Conservation (phyloP, 176 grass and related monocot species). For the Alopecurus myosuroides region DNA sequence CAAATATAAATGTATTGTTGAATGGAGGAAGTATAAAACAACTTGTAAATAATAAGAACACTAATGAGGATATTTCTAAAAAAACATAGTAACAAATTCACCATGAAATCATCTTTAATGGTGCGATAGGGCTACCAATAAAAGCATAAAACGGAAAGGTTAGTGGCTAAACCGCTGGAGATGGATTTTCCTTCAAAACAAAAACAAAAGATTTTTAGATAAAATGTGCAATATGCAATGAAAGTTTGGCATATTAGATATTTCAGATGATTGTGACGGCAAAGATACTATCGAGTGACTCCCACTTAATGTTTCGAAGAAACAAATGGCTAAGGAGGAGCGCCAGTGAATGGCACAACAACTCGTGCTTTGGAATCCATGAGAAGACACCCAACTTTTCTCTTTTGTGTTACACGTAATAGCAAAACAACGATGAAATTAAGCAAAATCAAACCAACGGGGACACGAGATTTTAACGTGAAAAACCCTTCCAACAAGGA, state of each 20-base stretch:
- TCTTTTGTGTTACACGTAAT: too few species aligned
- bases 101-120: background rate
- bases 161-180: background rate
- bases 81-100: background rate
- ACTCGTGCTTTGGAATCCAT: constrained; percentile 42
- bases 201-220: background rate
- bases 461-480: too few species aligned
- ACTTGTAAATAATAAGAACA: background rate
- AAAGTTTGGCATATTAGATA: background rate
- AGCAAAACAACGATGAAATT: too few species aligned
- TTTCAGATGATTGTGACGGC: too few species aligned
- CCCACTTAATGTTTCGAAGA: constrained; percentile 43
- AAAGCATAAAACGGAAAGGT: background rate
- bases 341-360: constrained; percentile 49
- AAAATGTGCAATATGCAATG: background rate
- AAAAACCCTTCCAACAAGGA: too few species aligned
- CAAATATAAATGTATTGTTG: too few species aligned
- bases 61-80: background rate
- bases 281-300: constrained; percentile 56
- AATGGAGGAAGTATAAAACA: too few species aligned
- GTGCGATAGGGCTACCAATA: background rate
- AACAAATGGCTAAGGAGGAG: constrained; percentile 18
- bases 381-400: constrained; percentile 8
- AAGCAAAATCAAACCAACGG: too few species aligned
- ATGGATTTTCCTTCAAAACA: background rate